Percentiles rank a stretch among this genome's conserved stretches.
Conservation (phyloP, 306 rosid species). For the Prunus padus region DNA sequence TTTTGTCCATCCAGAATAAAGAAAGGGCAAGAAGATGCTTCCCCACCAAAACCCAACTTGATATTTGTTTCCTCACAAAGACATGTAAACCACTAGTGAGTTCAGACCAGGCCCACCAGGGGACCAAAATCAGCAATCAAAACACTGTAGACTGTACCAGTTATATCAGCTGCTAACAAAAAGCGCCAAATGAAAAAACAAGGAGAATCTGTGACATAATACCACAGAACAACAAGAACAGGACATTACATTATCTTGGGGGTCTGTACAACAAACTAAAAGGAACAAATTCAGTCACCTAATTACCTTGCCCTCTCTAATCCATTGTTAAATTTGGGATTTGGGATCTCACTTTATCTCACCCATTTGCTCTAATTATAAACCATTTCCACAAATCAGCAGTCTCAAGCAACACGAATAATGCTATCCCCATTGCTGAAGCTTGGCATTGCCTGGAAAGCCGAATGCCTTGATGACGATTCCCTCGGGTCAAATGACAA, state of each 20-base stretch:
- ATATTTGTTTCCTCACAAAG: conserved; percentile 21
- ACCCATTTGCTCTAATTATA: conserved; percentile 34
- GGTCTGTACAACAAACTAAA: conserved; percentile 67
- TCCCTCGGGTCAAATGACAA: conserved; percentile 64
- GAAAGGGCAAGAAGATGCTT: conserved; percentile 18
- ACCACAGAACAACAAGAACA: conserved; percentile 43
- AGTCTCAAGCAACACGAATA: conserved; percentile 67
- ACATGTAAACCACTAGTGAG: conserved; percentile 19
- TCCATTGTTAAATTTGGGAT: conserved; percentile 31
- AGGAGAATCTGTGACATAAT: conserved; percentile 40
- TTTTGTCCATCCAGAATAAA: not conserved
- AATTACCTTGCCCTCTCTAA: conserved; percentile 35
- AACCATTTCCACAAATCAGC: conserved; percentile 25
- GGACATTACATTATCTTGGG: conserved; percentile 35
- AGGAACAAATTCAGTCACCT: conserved; percentile 45
- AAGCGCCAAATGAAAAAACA: conserved; percentile 24
- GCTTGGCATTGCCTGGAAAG: conserved; percentile 56
- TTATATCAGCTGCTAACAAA: conserved; percentile 44
- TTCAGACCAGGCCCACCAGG: conserved; percentile 31
- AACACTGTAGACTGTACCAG: conserved; percentile 21
- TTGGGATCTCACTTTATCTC: conserved; percentile 26
- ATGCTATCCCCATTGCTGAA: conserved; percentile 70
- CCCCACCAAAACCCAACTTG: conserved; percentile 32
- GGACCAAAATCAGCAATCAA: conserved; percentile 37
- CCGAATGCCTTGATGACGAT: conserved; percentile 51